A percentile compares a stretch with the other conserved stretches of the same genome.
phyloP scores from a whole-genome alignment of 257 asterid genomes.

The Euphrasia confusa region DNA sequence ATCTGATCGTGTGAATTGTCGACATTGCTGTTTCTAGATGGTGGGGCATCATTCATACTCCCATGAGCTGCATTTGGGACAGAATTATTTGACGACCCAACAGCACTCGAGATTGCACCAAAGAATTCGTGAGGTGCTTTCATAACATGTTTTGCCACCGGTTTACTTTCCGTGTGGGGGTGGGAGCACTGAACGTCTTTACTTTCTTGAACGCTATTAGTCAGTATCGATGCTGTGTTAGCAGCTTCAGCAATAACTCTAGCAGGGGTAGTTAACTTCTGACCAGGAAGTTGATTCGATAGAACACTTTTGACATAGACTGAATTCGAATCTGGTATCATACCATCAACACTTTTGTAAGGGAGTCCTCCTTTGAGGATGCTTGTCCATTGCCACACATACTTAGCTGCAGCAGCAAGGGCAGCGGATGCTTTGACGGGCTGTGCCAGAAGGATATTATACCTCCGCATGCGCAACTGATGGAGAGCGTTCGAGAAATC shows the following conservation, averaged over 20 bases:
- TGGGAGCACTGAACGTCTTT: slow-evolving; percentile 10
- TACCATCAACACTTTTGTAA: slow-evolving; percentile 10
- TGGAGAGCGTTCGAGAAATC: slow-evolving; percentile 58
- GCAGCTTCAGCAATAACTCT: slow-evolving; percentile 8
- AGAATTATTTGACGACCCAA: slow-evolving; percentile 21
- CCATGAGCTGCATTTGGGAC: slow-evolving; percentile 20
- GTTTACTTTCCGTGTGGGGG: neutral
- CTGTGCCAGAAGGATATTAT: slow-evolving; percentile 55
- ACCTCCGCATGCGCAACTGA: slow-evolving; percentile 47
- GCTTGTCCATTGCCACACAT: slow-evolving; percentile 53
- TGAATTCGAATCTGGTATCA: neutral
- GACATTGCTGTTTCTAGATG: neutral
- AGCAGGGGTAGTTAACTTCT: slow-evolving; percentile 18
- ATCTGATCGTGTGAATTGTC: slow-evolving; percentile 12
- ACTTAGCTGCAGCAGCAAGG: slow-evolving; percentile 50
- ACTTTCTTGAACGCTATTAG: slow-evolving; percentile 1
- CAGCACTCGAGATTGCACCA: neutral
- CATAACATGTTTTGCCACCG: slow-evolving; percentile 23
- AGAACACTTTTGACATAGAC: slow-evolving; percentile 7
- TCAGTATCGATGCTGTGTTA: slow-evolving; percentile 4
- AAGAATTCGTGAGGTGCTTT: slow-evolving; percentile 41
- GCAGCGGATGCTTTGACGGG: slow-evolving; percentile 42
- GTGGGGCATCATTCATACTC: slow-evolving; percentile 3
- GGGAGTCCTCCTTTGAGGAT: slow-evolving; percentile 39
- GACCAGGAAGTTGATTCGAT: slow-evolving; percentile 18